Base-by-base conservation (phyloP, 2,329 filamentous ascomycete species). In the Rachicladosporium sp. region DNA sequence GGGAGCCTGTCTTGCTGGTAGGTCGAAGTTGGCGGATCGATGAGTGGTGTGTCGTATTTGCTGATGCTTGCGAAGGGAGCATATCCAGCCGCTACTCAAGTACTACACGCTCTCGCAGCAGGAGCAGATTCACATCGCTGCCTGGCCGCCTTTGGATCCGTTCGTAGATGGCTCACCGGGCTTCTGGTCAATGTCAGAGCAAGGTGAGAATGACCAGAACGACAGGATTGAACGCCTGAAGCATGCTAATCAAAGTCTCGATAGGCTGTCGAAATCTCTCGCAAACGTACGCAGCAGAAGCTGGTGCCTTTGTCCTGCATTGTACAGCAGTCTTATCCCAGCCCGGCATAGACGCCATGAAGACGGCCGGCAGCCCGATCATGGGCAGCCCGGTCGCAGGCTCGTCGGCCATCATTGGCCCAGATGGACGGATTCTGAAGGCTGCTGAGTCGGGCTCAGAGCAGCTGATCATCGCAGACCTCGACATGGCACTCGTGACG, bases 271-370 rank as follows among this genome's bases (percentile, higher is more conserved):
- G 61, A 23, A 63, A 50, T 33, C 57, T 74, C 1, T 68, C 70
- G 0, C 69, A 69, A 43, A 64, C 67, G 0, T 76, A 76, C 46
- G 73, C 74, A 1, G 67, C 78, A 6, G 75, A 79, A 50, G 66
- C 69, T 2, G 60, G 62, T 6, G 55, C 68, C 0, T 78, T 70
- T 43, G 74, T 78, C 1, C 62, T 77, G 3, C 70, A 74, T 45
- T 58, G 58, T 35, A 73, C 71, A 0, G 54, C 64, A 0, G 61
- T 76, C 2, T 59, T 73, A 36, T 63, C 59, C 0, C 47, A 67
- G 5, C 50, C 59, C 10, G 72, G 66, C 1, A 61, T 71, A 9
- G 49, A 66, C 3, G 38, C 43, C 2, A 63, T 74, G 52, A 53
- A 56, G 6, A 70, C 67, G 0, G 48, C 58, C 6, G 59, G 58